Evolutionary conservation across 306 rosid species (phyloP).

Genomic region (Trifolium pratense): DNA sequence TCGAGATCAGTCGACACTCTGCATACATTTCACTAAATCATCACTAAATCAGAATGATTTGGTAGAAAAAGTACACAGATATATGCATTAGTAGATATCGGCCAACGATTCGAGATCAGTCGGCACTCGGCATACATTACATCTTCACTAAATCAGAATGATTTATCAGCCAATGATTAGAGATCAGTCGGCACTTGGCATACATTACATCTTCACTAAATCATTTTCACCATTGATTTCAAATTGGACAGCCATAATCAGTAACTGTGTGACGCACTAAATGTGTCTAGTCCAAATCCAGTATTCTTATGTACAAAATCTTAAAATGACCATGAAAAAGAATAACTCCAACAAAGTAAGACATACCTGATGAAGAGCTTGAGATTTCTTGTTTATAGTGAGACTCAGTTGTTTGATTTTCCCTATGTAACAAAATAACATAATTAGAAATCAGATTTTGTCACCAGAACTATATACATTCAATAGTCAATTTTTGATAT

Average conservation of each 20-base stretch:
- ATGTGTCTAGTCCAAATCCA: background rate
- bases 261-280: background rate
- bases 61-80: too few species aligned
- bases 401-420: constrained; percentile 36
- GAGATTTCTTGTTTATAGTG: constrained; percentile 41
- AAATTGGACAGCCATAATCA: background rate
- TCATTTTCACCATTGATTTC: background rate
- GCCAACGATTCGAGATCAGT: too few species aligned
- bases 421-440: constrained; percentile 36
- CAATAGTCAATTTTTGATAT: background rate
- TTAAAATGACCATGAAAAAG: constrained; percentile 17
- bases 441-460: constrained; percentile 22
- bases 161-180: too few species aligned
- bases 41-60: too few species aligned
- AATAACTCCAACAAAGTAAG: constrained; percentile 17
- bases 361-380: constrained; percentile 54
- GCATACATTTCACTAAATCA: too few species aligned
- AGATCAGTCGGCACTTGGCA: too few species aligned
- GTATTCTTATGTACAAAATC: constrained; percentile 15
- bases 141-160: background rate
- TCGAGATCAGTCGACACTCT: too few species aligned
- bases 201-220: background rate
- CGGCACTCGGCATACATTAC: background rate
- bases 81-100: too few species aligned
- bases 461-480: constrained; percentile 21